These are phyloP conservation scores for Macrolepiota albuminosa DNA, from an alignment of 768 basidiomycete species.

Conservation along the genomic window DNA sequence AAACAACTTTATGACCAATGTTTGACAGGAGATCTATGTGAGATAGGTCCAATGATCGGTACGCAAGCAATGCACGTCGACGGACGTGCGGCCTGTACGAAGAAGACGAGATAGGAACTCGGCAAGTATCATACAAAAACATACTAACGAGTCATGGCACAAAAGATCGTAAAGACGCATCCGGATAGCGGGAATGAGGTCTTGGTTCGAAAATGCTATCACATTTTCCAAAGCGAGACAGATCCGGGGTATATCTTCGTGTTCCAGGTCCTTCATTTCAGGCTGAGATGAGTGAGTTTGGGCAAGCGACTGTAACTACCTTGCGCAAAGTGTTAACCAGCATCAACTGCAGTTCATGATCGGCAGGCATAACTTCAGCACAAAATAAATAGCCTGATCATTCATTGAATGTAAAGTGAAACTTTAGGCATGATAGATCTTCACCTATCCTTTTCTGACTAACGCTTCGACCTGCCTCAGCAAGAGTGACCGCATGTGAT, in stretches of 20 bases:
- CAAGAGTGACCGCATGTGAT: constrained; percentile 70
- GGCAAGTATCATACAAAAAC: constrained; percentile 14
- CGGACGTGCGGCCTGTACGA: constrained; percentile 49
- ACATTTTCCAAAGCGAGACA: constrained; percentile 71
- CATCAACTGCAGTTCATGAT: constrained; percentile 75
- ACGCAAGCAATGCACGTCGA: constrained; percentile 57
- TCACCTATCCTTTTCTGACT: constrained; percentile 67
- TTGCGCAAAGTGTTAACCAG: constrained; percentile 84
- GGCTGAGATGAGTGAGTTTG: constrained; percentile 1
- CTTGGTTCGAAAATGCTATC: constrained; percentile 54
- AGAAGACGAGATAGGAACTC: constrained; percentile 7
- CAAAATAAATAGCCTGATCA: constrained; percentile 74
- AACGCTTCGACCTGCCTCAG: constrained; percentile 58
- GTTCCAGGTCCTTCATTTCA: constrained; percentile 63
- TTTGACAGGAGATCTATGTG: constrained; percentile 43
- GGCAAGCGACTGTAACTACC: constrained; percentile 28
- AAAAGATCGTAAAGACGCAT: constrained; percentile 59
- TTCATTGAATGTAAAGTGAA: not conserved
- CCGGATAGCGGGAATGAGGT: constrained; percentile 75
- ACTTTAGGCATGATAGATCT: constrained; percentile 4
- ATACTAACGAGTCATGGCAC: constrained; percentile 72
- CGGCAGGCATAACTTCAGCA: constrained; percentile 59
- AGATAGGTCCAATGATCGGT: constrained; percentile 43
- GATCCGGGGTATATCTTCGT: constrained; percentile 46
- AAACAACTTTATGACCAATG: constrained; percentile 32